Base-by-base conservation (phyloP, 768 basidiomycete species). In the Sutorius australiensis region DNA sequence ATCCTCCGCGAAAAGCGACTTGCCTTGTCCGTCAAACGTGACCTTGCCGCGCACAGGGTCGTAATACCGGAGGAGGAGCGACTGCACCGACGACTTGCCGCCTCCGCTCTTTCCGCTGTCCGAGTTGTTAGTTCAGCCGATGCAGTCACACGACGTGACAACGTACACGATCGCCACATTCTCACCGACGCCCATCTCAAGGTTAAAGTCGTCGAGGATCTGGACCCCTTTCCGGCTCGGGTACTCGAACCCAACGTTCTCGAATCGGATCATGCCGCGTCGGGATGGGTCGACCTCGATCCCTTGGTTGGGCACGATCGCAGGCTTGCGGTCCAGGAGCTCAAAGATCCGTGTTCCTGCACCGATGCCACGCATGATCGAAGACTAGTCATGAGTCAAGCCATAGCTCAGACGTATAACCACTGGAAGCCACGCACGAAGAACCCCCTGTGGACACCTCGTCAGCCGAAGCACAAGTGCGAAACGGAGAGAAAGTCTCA, bases 291-390 rank as follows among this genome's bases (percentile, higher is more conserved):
- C 64, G 31, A 95, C 69, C 1, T 75, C 70, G 14, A 80, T 67
- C 3, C 95, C 95, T 14, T 72, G 70, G 32, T 76, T 75, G 5
- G 86, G 80, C 3, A 81, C 80, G 58, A 97, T 89, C 31, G 79
- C 80, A 14, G 94, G 89, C 30, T 75, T 71, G 41, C 92, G 83
- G 61, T 92, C 92, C 10, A 98, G 75, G 14, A 98, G 81, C 57
- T 95, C 92, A 68, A 98, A 98, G n/a, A 98, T 87, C 19, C 95
- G 87, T 0, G 82, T 80, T 16, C 92, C 92, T 1, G 95, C 95
- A 51, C 95, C 95, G 46, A 98, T 84, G 49, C 92, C 95, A 48
- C 92, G 92, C 95, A 98, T 98, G 50, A 98, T 86, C 37, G 92
- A 94, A 10, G 91, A 82, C 89, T 92, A 24, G 19, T 33, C 17